These are phyloP conservation scores for Aspergillaceae sp. DNA, from an alignment of 2,329 filamentous ascomycete species.

Conservation along the genomic window DNA sequence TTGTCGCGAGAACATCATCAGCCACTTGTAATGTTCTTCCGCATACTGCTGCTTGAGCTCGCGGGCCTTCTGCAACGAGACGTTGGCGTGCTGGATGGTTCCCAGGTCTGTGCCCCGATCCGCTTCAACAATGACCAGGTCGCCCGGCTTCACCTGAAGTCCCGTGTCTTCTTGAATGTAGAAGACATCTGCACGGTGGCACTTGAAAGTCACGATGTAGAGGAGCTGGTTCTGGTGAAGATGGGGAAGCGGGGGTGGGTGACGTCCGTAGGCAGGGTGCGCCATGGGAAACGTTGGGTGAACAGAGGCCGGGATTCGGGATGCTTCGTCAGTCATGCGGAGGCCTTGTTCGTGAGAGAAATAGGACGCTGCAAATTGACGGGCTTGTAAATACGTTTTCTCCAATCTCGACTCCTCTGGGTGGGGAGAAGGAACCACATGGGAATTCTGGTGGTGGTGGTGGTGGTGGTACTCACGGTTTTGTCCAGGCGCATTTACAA, in stretches of 20 bases:
- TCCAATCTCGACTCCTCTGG: slow-evolving; percentile 23
- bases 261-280: slow-evolving; percentile 27
- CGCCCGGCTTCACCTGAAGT: slow-evolving; percentile 78
- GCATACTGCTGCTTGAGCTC: slow-evolving; percentile 84
- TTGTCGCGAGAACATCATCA: slow-evolving; percentile 95
- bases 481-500: slow-evolving; percentile 30
- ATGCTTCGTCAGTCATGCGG: slow-evolving; percentile 25
- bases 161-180: slow-evolving; percentile 95
- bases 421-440: slow-evolving; percentile 21
- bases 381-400: slow-evolving; percentile 27
- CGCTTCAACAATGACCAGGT: slow-evolving; percentile 94
- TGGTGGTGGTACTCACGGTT: slow-evolving; percentile 32
- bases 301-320: slow-evolving; percentile 28
- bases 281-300: slow-evolving; percentile 34
- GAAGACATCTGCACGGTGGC: slow-evolving; percentile 87
- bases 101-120: slow-evolving; percentile 93
- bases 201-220: slow-evolving; percentile 94
- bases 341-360: slow-evolving; percentile 33
- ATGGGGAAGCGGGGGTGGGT: slow-evolving; percentile 27
- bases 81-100: slow-evolving; percentile 79
- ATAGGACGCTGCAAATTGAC: slow-evolving; percentile 36
- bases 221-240: slow-evolving; percentile 35
- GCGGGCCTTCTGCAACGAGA: slow-evolving; percentile 80
- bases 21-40: slow-evolving; percentile 94
- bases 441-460: slow-evolving; percentile 13